A percentile compares a stretch with the other conserved stretches of the same genome.
These are phyloP conservation scores for Phytophthora citrophthora DNA, from an alignment of 352 stramenopile species.

Conservation along the genomic window DNA sequence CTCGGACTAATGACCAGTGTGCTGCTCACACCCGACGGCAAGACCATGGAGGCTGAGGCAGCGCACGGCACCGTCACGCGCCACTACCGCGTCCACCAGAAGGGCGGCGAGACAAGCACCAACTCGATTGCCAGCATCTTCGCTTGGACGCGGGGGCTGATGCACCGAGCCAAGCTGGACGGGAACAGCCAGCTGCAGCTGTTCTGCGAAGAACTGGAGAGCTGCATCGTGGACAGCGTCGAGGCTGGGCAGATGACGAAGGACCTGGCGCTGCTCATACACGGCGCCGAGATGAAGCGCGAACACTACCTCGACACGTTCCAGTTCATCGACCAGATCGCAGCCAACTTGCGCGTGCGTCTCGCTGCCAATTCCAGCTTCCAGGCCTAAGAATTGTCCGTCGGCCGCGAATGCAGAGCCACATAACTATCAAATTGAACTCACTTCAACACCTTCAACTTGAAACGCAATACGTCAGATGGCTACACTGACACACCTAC, in stretches of 20 bases:
- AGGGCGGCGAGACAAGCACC: constrained; percentile 87
- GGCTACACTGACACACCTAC: not conserved
- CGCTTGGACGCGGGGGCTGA: constrained; percentile 85
- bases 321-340: constrained; percentile 64
- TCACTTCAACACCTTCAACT: constrained; percentile 7
- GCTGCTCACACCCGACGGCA: constrained; percentile 81
- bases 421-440: not conserved
- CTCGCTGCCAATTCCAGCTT: constrained; percentile 47
- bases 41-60: constrained; percentile 89
- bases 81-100: constrained; percentile 90
- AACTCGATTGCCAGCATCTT: constrained; percentile 92
- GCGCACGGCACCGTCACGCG: constrained; percentile 91
- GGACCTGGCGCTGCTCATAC: constrained; percentile 83
- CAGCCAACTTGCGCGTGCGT: constrained; percentile 51
- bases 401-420: not conserved
- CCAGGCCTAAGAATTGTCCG: constrained; percentile 25
- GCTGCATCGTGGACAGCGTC: constrained; percentile 80
- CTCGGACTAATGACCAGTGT: constrained; percentile 91
- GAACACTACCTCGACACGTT: constrained; percentile 88
- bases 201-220: constrained; percentile 82
- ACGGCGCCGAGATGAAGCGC: constrained; percentile 73
- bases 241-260: constrained; percentile 89
- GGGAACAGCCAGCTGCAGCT: constrained; percentile 73
- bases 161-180: constrained; percentile 88
- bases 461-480: constrained; percentile 6